Conservation (phyloP, 2,329 filamentous ascomycete genomes). For the Beauveria asiatica region DNA sequence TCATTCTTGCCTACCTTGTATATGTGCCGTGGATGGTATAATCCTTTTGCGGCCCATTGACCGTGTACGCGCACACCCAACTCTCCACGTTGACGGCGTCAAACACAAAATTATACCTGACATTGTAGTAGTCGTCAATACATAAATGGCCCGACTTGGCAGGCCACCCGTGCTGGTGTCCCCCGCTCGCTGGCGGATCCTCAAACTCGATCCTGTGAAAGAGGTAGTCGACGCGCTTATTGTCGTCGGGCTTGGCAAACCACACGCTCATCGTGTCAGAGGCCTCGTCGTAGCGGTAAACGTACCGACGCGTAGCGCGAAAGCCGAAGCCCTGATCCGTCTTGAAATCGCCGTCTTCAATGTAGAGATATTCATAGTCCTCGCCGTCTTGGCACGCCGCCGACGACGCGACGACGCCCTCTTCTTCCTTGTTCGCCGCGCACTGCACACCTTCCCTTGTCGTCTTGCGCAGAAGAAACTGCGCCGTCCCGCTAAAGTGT, state of each 20-base stretch:
- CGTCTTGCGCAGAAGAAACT: constrained; percentile 53
- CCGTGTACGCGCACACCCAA: constrained; percentile 56
- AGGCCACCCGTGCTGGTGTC: constrained; percentile 41
- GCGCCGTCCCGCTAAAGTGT: constrained; percentile 54
- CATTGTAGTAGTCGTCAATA: constrained; percentile 62
- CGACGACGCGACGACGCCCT: constrained; percentile 5
- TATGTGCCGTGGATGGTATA: constrained; percentile 54
- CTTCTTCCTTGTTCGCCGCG: constrained; percentile 14
- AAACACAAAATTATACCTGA: constrained; percentile 59
- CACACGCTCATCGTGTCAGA: constrained; percentile 59
- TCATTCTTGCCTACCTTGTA: constrained; percentile 14
- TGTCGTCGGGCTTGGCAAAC: constrained; percentile 61
- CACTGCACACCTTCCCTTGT: constrained; percentile 44
- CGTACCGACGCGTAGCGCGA: constrained; percentile 55
- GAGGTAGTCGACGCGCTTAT: constrained; percentile 57
- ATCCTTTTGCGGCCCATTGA: constrained; percentile 66
- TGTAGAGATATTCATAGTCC: constrained; percentile 56
- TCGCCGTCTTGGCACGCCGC: constrained; percentile 19
- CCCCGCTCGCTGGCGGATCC: constrained; percentile 23
- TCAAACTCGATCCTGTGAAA: constrained; percentile 67
- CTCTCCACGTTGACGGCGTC: constrained; percentile 44
- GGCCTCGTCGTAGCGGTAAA: constrained; percentile 60
- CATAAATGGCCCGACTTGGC: constrained; percentile 64
- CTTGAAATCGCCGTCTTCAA: constrained; percentile 58
- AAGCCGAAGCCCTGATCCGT: constrained; percentile 49